phyloP scores from a whole-genome alignment of 305 asterid species.

The Rubia balearica region DNA sequence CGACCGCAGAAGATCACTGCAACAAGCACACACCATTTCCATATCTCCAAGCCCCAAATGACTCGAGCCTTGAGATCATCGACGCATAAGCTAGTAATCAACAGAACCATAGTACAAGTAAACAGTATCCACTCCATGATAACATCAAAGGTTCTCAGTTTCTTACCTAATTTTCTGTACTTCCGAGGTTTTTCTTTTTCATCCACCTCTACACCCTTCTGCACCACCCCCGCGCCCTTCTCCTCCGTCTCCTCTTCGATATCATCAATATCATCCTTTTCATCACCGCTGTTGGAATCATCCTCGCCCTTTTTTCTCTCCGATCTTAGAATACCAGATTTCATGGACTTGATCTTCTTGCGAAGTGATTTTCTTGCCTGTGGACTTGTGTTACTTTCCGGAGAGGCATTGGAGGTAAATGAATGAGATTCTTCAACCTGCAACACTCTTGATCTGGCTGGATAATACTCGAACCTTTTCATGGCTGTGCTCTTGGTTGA shows the following conservation, averaged over 20 bases:
- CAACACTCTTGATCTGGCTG: constrained; percentile 2
- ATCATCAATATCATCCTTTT: background rate
- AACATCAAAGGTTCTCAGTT: constrained; percentile 22
- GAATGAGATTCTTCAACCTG: background rate
- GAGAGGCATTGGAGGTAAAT: background rate
- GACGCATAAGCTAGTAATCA: constrained; percentile 31
- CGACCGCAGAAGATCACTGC: constrained; percentile 66
- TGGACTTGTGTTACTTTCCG: background rate
- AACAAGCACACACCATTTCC: constrained; percentile 61
- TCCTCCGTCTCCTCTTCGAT: background rate
- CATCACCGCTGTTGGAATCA: background rate
- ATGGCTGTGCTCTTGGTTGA: constrained; percentile 6
- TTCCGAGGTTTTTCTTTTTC: constrained; percentile 21
- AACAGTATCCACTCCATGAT: constrained; percentile 37
- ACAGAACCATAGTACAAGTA: constrained; percentile 22
- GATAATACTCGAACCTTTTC: background rate
- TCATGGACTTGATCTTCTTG: constrained; percentile 4
- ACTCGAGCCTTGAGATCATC: constrained; percentile 5
- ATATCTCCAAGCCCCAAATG: constrained; percentile 38
- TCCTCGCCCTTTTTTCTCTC: background rate
- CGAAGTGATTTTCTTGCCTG: background rate
- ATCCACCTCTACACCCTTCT: background rate
- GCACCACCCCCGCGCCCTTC: background rate
- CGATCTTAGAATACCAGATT: background rate
- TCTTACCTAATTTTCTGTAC: constrained; percentile 29